Evolutionary conservation across 2,329 filamentous ascomycete genomes (phyloP).

Genomic region (Aureobasidium sp.): DNA sequence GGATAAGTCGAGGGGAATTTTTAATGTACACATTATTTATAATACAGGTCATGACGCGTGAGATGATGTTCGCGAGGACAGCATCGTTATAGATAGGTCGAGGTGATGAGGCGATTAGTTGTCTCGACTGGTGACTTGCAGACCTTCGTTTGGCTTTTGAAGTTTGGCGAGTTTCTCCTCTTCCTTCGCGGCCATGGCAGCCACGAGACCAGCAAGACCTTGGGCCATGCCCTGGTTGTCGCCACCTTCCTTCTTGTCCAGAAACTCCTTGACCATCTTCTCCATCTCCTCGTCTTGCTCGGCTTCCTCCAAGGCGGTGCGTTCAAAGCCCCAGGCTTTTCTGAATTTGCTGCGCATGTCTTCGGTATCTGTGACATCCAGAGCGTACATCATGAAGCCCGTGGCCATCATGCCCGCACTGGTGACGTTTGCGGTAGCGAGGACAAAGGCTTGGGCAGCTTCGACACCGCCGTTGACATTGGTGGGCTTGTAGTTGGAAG

Average conservation of each 20-base stretch:
- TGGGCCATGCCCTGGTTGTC: conserved; percentile 27
- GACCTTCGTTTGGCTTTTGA: conserved; percentile 12
- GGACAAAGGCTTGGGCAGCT: conserved; percentile 70
- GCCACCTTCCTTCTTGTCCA: conserved; percentile 41
- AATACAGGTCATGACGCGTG: conserved; percentile 21
- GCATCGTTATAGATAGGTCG: not conserved
- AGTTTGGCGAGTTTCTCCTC: conserved; percentile 21
- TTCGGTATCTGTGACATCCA: conserved; percentile 54
- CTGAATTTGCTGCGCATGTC: conserved; percentile 51
- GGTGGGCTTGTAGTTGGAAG: conserved; percentile 44
- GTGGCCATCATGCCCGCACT: conserved; percentile 65
- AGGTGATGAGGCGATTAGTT: not conserved
- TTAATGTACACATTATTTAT: conserved; percentile 7
- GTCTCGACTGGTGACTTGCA: not conserved
- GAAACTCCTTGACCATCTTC: conserved; percentile 41
- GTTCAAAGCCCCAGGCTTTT: conserved; percentile 49
- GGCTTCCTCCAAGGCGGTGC: conserved; percentile 32
- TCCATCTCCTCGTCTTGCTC: conserved; percentile 46
- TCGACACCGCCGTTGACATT: conserved; percentile 57
- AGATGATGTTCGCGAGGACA: not conserved
- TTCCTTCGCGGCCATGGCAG: conserved; percentile 18
- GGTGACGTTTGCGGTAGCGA: conserved; percentile 79
- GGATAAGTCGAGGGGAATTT: not conserved
- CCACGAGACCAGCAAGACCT: conserved; percentile 15
- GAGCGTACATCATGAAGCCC: conserved; percentile 65